Evolutionary conservation across 192 early-diverging fungal species (phyloP), one percentile per base, ranked within the genome.

Genomic region (Oehlia diaphana): DNA sequence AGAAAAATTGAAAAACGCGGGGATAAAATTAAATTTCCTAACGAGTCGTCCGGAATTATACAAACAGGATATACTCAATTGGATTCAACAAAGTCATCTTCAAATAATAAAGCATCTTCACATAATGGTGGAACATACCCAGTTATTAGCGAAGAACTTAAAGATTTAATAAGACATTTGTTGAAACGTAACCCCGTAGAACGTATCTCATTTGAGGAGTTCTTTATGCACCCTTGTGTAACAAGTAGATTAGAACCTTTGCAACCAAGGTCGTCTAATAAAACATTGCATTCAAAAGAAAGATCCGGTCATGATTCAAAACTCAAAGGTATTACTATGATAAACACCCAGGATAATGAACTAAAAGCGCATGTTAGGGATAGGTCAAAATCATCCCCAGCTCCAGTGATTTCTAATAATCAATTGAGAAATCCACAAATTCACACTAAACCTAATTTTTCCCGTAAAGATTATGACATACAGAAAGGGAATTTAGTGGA

Each of bases 171-270:
- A 44, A 85, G 93, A 67, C 85, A 91, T 66, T 84, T 99, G 28
- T 85, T 99, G 28, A 95, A 94, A 78, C 89, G 93, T 68, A 94
- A 94, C 66, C 97, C 98, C 0, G 83, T 87, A 0, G 96, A 98
- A 81, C 89, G 98, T 44, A 95, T 99, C 75, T 88, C 90, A 0
- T 98, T 99, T 83, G 95, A 96, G 68, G 95, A 95, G 78, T 98
- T 99, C 81, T 98, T 99, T 77, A 90, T 88, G 78, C 94, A 97
- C 76, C 92, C 92, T 9, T 91, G 91, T 9, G 85, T 96, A 2
- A 80, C 80, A 12, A 78, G 80, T 47, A 53, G 76, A n/a, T 63
- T 82, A 9, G 47, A 63, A 9, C 84, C 75, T 16, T 21, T 58
- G 53, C 80, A 71, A 67, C 81, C 85, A 44, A 65, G 63, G 16